These are phyloP conservation scores for Cryptococcus neoformans DNA, from an alignment of 1,284 basidiomycete species.

Conservation along the genomic window DNA sequence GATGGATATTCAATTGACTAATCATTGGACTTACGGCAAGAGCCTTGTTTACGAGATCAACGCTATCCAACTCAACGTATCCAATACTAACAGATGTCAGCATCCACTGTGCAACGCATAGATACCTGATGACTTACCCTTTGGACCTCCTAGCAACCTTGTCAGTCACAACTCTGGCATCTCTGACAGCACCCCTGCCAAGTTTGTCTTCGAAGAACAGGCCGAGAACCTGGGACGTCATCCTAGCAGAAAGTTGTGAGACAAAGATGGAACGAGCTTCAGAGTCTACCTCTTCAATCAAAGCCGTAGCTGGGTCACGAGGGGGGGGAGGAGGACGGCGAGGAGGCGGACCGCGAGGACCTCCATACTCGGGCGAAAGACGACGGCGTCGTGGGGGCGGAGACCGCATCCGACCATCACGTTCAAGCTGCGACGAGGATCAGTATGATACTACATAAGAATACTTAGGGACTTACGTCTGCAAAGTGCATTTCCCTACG, in stretches of 20 bases:
- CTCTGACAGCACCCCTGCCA: conserved; percentile 86
- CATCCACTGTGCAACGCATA: not conserved
- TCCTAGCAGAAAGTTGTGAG: conserved; percentile 91
- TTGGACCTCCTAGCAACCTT: conserved; percentile 89
- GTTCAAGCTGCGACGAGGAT: not conserved
- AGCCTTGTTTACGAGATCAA: conserved; percentile 88
- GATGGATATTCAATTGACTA: not conserved
- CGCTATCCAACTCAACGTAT: conserved; percentile 90
- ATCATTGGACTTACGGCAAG: conserved; percentile 58
- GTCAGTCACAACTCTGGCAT: conserved; percentile 93
- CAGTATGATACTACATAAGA: not conserved
- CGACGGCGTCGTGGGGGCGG: conserved; percentile 51
- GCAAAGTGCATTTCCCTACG: conserved; percentile 17
- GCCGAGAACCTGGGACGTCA: conserved; percentile 92
- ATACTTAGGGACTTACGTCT: conserved; percentile 7
- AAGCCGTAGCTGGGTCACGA: conserved; percentile 23
- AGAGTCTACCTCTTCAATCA: conserved; percentile 60
- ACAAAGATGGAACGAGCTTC: conserved; percentile 98
- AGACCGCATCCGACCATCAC: conserved; percentile 6
- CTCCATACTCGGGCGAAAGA: conserved; percentile 68
- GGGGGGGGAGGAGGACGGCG: conserved; percentile 11
- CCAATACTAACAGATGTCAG: conserved; percentile 61
- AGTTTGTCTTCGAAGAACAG: conserved; percentile 99
- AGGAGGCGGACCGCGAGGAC: conserved; percentile 43
- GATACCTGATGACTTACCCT: conserved; percentile 58